These are phyloP conservation scores for Backusella liffmaniae DNA, from an alignment of 192 early-diverging fungal genomes.

Conservation along the genomic window DNA sequence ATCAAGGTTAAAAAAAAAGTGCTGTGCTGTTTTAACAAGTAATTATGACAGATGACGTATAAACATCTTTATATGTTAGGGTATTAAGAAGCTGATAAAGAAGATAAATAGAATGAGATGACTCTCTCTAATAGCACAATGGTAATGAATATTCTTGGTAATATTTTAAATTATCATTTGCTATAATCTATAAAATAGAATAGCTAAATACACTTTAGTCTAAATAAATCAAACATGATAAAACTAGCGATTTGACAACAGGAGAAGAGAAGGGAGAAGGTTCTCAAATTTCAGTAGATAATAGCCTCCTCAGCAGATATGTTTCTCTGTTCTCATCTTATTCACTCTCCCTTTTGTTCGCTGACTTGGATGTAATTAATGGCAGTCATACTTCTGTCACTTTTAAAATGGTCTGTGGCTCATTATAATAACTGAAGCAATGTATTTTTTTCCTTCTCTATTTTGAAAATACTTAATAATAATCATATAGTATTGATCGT, in stretches of 20 bases:
- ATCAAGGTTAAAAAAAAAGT: background rate
- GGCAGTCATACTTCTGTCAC: background rate
- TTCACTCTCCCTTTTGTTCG: background rate
- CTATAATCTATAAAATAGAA: background rate
- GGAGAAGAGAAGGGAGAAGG: background rate
- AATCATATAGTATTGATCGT: too few relatives aligned
- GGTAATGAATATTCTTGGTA: background rate
- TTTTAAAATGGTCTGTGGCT: background rate
- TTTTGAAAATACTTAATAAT: background rate
- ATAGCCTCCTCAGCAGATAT: background rate
- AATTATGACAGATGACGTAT: too few relatives aligned
- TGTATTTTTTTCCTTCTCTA: too few relatives aligned
- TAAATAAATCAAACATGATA: background rate
- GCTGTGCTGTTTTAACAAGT: too few relatives aligned
- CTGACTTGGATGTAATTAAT: background rate
- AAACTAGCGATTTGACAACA: background rate
- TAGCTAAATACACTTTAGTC: background rate
- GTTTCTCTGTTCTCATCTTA: background rate
- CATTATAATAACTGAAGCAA: background rate
- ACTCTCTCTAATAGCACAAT: background rate
- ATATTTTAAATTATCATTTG: background rate
- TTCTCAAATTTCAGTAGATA: background rate
- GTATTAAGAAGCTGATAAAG: background rate
- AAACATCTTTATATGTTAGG: background rate
- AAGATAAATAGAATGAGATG: background rate